Conservation (phyloP, 108 stramenopile genomes). For the Discostella stelligeroides region DNA sequence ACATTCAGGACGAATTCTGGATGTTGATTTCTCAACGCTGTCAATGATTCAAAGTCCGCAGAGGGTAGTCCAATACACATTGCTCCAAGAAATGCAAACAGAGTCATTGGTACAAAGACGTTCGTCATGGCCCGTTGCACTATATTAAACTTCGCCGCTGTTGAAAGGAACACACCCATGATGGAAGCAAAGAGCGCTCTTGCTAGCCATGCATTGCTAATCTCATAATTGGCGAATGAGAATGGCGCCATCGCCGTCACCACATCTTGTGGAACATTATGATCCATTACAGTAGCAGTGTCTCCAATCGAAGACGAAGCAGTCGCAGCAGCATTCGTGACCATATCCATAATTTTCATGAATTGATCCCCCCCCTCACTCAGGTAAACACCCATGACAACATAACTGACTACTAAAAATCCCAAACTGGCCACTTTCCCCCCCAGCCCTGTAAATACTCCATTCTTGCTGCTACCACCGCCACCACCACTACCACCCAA, state of each 20-base stretch:
- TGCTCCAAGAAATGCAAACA: conserved; percentile 59
- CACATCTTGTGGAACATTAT: background rate
- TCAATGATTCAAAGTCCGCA: conserved; percentile 57
- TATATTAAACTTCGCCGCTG: conserved; percentile 41
- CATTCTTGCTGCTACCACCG: no score
- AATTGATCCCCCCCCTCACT: conserved; percentile 75
- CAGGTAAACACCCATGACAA: conserved; percentile 84
- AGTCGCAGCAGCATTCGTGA: conserved; percentile 15
- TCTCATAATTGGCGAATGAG: no score
- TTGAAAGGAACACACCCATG: conserved; percentile 25
- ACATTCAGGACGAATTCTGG: conserved; percentile 67
- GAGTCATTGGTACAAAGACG: conserved; percentile 58
- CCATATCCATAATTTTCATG: conserved; percentile 8
- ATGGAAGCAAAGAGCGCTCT: conserved; percentile 54
- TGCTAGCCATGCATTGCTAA: no score
- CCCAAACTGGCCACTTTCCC: conserved; percentile 64
- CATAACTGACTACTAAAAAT: conserved; percentile 85
- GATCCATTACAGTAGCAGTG: background rate
- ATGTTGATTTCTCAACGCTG: conserved; percentile 63
- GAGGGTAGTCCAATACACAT: conserved; percentile 57
- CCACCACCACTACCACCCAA: conserved; percentile 54
- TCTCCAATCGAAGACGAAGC: conserved; percentile 19
- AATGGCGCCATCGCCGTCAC: background rate
- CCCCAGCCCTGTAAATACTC: no score
- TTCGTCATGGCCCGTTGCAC: conserved; percentile 63